Conservation (phyloP, 768 basidiomycete species). For the Suillus plorans region DNA sequence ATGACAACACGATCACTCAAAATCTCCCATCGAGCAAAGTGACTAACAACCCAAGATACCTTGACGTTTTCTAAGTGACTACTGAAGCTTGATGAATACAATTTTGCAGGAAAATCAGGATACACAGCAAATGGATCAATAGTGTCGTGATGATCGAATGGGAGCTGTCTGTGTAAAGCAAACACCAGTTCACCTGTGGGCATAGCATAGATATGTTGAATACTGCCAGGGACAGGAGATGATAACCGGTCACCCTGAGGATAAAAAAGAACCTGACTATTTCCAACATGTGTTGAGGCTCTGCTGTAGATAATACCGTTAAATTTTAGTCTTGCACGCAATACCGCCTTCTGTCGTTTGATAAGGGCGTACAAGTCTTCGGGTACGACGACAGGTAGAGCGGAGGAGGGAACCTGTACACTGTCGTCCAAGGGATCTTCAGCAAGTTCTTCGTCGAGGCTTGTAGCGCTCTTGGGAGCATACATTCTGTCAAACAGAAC, state of each 20-base stretch:
- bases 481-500: no score
- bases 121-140: conserved; percentile 1
- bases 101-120: neutral
- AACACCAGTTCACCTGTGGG: neutral
- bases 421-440: neutral
- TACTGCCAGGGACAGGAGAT: conserved; percentile 4
- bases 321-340: neutral
- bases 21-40: neutral
- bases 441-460: no score
- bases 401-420: neutral
- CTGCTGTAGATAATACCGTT: conserved; percentile 1
- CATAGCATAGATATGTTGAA: conserved; percentile 5
- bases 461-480: no score
- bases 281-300: neutral
- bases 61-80: neutral
- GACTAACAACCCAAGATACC: conserved; percentile 3
- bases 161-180: conserved; percentile 8
- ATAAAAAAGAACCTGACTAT: neutral
- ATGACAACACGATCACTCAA: conserved; percentile 1
- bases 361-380: neutral
- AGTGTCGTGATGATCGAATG: neutral
- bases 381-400: neutral
- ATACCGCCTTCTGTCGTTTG: neutral
- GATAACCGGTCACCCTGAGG: neutral
- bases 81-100: neutral